Base-by-base conservation (phyloP, 495 filamentous ascomycete genomes). In the Pseudoneurospora amorphoporcata region DNA sequence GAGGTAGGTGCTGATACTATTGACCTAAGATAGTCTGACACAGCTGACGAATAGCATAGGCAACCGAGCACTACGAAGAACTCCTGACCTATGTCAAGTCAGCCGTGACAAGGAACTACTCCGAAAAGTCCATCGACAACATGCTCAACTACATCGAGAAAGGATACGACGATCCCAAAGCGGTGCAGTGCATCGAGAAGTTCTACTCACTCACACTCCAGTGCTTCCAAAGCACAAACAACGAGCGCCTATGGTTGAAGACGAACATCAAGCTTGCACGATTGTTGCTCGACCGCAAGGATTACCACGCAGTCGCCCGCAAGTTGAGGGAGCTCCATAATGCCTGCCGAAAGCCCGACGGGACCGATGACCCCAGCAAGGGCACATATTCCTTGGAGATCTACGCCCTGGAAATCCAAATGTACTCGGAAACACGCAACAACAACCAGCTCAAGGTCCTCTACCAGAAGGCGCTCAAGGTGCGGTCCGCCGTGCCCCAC, bases 91-190 rank as follows among this genome's bases (percentile, higher is more conserved):
- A 98, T 79, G 94, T 98, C 82, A 96, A 94, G 79, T 95, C 93
- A 37, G 94, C 95, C 32, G 95, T 98, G 69, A 98, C 96, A 35
- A 91, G 95, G 70, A 99, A 98, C 81, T 98, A 98, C 81, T 98
- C 96, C 9, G 95, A 99, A 81, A 99, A 98, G 81, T 98, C 95
- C 10, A 97, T 99, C 82, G 98, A 98, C 83, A 99, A 97, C 79
- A 97, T 99, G 90, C 92, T 99, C 39, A 97, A 98, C 83, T 97
- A 91, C 81, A 96, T 99, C 78, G 94, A 98, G 83, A 98, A 98
- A 81, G 89, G 90, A 61, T 92, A 93, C 37, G 95, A 94, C 77
- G 90, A 93, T 75, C 88, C 90, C 16, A 87, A 86, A 69, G 93
- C 78, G 2, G 90, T 91, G 77, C 84, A 90, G 73, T 97, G 91